phyloP scores from a whole-genome alignment of 208 protist species.

The Acanthamoeba castellanii region DNA sequence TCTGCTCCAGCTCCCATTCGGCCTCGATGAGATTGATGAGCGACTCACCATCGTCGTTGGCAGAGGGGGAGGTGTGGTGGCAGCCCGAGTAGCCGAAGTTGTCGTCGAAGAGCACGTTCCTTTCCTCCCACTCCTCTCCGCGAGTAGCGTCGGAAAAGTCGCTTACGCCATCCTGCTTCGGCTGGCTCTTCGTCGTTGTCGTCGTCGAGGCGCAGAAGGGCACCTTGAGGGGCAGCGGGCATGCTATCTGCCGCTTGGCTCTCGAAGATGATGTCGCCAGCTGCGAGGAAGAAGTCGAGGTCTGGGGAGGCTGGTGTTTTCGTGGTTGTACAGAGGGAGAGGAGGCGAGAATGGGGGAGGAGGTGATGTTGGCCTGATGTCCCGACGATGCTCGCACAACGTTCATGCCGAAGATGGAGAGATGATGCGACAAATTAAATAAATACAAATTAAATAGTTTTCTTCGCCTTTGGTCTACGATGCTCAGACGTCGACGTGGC shows the following conservation, averaged over 20 bases:
- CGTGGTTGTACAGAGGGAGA: neutral
- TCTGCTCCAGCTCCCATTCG: conserved; percentile 6
- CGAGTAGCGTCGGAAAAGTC: neutral
- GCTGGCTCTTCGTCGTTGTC: too few relatives aligned
- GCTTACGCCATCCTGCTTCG: neutral
- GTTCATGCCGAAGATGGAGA: neutral
- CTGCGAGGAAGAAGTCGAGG: too few relatives aligned
- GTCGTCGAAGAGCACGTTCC: neutral
- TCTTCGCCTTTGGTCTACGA: too few relatives aligned
- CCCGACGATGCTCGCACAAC: neutral
- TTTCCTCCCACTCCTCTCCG: neutral
- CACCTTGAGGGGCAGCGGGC: neutral
- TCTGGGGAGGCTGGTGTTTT: neutral
- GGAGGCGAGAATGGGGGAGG: neutral
- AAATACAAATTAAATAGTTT: neutral
- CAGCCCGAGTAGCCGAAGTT: neutral
- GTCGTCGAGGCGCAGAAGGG: neutral
- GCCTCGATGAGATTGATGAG: conserved; percentile 17
- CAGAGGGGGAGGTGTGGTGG: neutral
- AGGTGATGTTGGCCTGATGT: neutral
- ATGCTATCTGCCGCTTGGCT: neutral
- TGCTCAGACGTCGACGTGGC: neutral
- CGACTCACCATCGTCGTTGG: conserved; percentile 1
- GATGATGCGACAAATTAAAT: neutral
- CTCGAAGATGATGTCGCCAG: neutral